Evolutionary conservation across 169 alveolate genomes (phyloP).

Genomic region (Plasmodium inui): DNA sequence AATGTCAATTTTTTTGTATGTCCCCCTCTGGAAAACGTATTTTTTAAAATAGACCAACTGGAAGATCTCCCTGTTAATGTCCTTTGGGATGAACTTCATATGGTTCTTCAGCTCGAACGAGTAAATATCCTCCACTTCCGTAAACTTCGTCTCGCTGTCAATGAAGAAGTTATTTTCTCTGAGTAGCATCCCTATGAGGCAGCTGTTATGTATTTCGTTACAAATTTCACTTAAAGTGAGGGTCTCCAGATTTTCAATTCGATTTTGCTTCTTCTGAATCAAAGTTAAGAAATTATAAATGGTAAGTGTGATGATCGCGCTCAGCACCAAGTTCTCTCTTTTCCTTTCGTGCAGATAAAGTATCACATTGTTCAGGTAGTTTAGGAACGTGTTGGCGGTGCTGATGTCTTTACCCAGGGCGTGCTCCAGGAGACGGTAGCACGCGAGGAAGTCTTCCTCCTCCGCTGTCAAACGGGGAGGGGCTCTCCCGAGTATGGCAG

Average conservation of each 20-base stretch:
- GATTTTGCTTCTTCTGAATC: neutral
- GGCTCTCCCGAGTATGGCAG: neutral
- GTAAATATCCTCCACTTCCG: conserved; percentile 13
- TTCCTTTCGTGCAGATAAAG: conserved; percentile 52
- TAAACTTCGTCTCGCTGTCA: neutral
- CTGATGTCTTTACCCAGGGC: conserved; percentile 12
- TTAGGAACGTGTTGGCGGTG: conserved; percentile 23
- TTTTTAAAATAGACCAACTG: conserved; percentile 44
- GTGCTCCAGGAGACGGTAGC: conserved; percentile 39
- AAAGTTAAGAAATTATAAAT: conserved; percentile 42
- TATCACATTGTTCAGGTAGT: conserved; percentile 48
- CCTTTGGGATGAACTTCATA: conserved; percentile 36
- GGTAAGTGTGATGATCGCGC: conserved; percentile 48
- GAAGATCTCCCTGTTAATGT: conserved; percentile 52
- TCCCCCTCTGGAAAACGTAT: conserved; percentile 43
- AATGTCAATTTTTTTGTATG: conserved; percentile 44
- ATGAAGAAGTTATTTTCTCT: conserved; percentile 63
- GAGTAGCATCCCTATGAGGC: conserved; percentile 33
- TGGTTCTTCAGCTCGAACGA: conserved; percentile 49
- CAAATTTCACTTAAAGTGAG: conserved; percentile 10
- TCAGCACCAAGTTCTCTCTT: conserved; percentile 52
- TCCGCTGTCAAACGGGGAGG: neutral
- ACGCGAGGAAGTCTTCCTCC: neutral
- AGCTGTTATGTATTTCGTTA: conserved; percentile 5
- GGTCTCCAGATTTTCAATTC: conserved; percentile 24